Evolutionary conservation across 176 grass and related monocot genomes (phyloP).

Genomic region (Oryza rufipogon): DNA sequence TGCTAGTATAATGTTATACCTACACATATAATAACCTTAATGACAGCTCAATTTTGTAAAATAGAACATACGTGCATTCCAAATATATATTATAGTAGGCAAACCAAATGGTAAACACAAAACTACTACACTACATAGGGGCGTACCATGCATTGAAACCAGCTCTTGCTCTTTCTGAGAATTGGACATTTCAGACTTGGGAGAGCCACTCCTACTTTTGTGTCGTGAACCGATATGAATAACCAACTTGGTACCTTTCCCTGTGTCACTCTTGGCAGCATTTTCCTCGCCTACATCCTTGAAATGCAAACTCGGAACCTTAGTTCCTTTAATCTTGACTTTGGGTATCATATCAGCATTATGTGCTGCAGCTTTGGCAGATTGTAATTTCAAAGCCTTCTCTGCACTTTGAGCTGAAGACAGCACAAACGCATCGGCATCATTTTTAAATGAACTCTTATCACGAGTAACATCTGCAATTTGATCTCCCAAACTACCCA

Average conservation of each 20-base stretch:
- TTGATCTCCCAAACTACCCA: constrained; percentile 62
- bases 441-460: constrained; percentile 45
- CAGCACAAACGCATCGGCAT: constrained; percentile 43
- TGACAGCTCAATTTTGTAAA: constrained; percentile 4
- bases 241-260: constrained; percentile 86
- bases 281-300: constrained; percentile 69
- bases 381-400: constrained; percentile 51
- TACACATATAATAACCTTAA: constrained; percentile 1
- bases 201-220: constrained; percentile 75
- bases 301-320: constrained; percentile 62
- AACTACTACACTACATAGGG: constrained; percentile 22
- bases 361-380: constrained; percentile 29
- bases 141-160: constrained; percentile 63
- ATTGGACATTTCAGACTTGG: constrained; percentile 77
- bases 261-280: constrained; percentile 59
- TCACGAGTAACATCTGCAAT: constrained; percentile 47
- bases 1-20: background rate
- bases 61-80: background rate
- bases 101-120: constrained; percentile 43
- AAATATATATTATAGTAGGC: constrained; percentile 28
- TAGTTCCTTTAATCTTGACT: constrained; percentile 74
- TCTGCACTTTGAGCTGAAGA: constrained; percentile 53
- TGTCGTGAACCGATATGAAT: constrained; percentile 86
- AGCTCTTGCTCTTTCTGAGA: constrained; percentile 81
- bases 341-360: constrained; percentile 56